phyloP scores from a whole-genome alignment of 257 asterid genomes.

The Ballota nigra region DNA sequence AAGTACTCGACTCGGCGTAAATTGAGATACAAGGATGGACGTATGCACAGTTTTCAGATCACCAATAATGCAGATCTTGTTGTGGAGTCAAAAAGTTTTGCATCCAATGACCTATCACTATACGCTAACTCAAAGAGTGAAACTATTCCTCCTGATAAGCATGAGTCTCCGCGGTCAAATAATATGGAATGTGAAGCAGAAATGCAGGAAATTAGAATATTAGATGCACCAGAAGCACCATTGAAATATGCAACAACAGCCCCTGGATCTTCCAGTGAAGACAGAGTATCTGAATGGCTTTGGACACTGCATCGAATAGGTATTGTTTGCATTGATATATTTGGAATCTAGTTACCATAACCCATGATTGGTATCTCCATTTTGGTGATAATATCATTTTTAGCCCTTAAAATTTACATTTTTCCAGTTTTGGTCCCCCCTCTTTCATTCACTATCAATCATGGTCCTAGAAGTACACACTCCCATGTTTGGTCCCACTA shows the following conservation, averaged over 20 bases:
- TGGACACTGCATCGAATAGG: slow-evolving; percentile 98
- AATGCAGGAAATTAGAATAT: slow-evolving; percentile 49
- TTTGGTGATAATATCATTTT: no score
- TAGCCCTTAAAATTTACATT: no score
- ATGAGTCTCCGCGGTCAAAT: slow-evolving; percentile 44
- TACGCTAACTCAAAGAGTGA: slow-evolving; percentile 48
- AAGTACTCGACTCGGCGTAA: slow-evolving; percentile 47
- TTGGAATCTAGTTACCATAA: slow-evolving; percentile 1
- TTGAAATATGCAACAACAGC: slow-evolving; percentile 39
- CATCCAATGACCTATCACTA: slow-evolving; percentile 39
- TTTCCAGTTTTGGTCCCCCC: no score
- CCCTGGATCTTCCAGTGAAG: slow-evolving; percentile 59
- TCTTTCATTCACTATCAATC: no score
- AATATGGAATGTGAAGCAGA: slow-evolving; percentile 42
- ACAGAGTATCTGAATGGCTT: slow-evolving; percentile 94
- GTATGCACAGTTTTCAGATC: slow-evolving; percentile 85
- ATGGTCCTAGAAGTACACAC: no score
- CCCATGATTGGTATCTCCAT: slow-evolving; percentile 9
- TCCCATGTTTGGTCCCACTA: no score
- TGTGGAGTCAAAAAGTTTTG: slow-evolving; percentile 57
- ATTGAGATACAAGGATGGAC: slow-evolving; percentile 62
- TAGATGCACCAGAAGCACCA: slow-evolving; percentile 63
- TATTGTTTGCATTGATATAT: slow-evolving; percentile 19
- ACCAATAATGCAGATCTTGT: slow-evolving; percentile 82
- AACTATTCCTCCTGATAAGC: slow-evolving; percentile 32